Evolutionary conservation across 2,329 filamentous ascomycete genomes (phyloP), one percentile per base, ranked within the genome.

Genomic region (Arachnomyces sp.): DNA sequence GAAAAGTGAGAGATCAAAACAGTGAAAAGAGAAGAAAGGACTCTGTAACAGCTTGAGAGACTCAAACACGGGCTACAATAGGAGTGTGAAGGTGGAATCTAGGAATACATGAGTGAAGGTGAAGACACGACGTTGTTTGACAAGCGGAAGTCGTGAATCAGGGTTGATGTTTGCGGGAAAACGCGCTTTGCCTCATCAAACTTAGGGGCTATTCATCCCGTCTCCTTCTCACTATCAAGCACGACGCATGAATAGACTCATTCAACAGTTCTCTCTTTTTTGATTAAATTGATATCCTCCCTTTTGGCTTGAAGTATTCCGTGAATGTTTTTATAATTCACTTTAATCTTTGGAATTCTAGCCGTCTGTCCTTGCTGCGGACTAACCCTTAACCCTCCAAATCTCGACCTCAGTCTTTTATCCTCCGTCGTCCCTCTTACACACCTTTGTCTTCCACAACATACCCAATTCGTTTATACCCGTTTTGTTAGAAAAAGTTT

Each of bases 331-430:
- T 9, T 9, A 5, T 9, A 5, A 25, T 25, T 25, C 21, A 25
- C 21, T 9, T 25, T 25, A n/a, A n/a, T n/a, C 9, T 25, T 25
- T 25, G 21, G 21, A 25, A 25, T 25, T 25, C 21, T 25, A 25
- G 21, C 21, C 9, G 9, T 25, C 5, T 25, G 9, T 9, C 21
- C 21, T 25, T 9, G 21, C 21, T 25, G 21, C 21, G 5, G 21
- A 5, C 21, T 9, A 5, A 5, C 33, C 34, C n/a, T 17, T n/a
- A 21, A 25, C 29, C 35, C 35, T 25, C 29, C 43, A 36, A 41
- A 32, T 36, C 44, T 42, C 42, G n/a, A n/a, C 43, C 14, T 42
- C 36, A 36, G 36, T 40, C 40, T 29, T 7, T 33, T 36, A n/a
- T 30, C 28, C 40, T 13, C 35, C 38, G 31, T 28, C 34, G 34